These are phyloP conservation scores for Pichiaceae sp. DNA, from an alignment of 1,139 yeast genomes.

Conservation along the genomic window DNA sequence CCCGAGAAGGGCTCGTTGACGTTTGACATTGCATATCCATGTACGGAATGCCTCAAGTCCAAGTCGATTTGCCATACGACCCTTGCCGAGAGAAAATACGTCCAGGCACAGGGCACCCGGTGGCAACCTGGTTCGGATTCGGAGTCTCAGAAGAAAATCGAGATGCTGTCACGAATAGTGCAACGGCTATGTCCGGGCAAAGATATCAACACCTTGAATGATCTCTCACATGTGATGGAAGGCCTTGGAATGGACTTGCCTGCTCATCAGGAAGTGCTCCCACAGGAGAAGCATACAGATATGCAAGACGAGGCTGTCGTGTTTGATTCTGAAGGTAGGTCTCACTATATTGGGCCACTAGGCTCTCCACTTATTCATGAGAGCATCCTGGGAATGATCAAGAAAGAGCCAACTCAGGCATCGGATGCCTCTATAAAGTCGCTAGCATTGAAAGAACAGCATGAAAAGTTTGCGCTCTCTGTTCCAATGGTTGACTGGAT, in stretches of 20 bases:
- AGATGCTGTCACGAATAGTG: neutral
- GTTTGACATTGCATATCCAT: conserved; percentile 4
- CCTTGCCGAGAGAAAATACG: conserved; percentile 3
- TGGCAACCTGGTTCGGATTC: neutral
- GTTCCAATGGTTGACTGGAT: neutral
- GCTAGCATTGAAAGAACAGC: neutral
- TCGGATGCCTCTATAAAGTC: neutral
- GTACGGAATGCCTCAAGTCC: conserved; percentile 4
- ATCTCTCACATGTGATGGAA: neutral
- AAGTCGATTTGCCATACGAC: conserved; percentile 4
- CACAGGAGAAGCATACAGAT: neutral
- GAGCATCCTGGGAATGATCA: conserved; percentile 1
- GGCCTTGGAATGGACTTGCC: neutral
- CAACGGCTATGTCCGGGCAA: neutral
- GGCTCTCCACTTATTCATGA: conserved; percentile 1
- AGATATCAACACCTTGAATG: neutral
- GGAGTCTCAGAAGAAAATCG: neutral
- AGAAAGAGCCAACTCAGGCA: neutral
- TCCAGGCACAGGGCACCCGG: neutral
- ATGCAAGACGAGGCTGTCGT: conserved; percentile 1
- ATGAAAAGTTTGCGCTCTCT: neutral
- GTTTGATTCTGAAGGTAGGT: neutral
- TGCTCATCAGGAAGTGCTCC: neutral
- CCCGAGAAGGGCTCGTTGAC: neutral
- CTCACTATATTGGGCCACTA: conserved; percentile 2